phyloP scores from a whole-genome alignment of 179 eudicot genomes.

The Spinacia oleracea region DNA sequence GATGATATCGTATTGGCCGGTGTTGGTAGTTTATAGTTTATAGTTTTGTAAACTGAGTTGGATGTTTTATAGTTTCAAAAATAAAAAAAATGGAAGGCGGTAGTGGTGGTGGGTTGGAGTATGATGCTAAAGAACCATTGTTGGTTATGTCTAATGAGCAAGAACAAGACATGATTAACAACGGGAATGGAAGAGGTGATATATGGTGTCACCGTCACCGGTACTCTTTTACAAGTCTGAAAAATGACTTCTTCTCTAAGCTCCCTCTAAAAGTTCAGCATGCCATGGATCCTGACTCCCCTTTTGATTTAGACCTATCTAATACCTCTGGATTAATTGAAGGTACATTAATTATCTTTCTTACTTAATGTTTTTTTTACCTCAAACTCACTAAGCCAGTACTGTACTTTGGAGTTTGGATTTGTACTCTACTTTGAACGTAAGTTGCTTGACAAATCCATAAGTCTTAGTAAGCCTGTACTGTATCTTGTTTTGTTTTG shows the following conservation, averaged over 20 bases:
- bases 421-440: neutral
- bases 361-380: neutral
- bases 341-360: slow-evolving; percentile 44
- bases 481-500: neutral
- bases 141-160: slow-evolving; percentile 15
- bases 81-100: slow-evolving; percentile 25
- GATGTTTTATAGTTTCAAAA: too few relatives aligned
- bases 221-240: slow-evolving; percentile 42
- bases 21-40: neutral
- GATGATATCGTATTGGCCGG: neutral
- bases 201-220: slow-evolving; percentile 15
- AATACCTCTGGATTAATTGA: slow-evolving; percentile 49
- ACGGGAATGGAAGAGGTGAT: slow-evolving; percentile 18
- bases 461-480: too few relatives aligned
- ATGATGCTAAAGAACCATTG: slow-evolving; percentile 34
- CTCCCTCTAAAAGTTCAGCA: slow-evolving; percentile 63
- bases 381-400: too few relatives aligned
- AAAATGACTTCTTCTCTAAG: slow-evolving; percentile 60
- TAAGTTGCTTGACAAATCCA: neutral
- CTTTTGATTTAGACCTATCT: slow-evolving; percentile 58
- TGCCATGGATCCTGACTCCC: slow-evolving; percentile 69
- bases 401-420: neutral
- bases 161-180: slow-evolving; percentile 14
- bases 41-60: neutral
- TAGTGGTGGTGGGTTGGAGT: slow-evolving; percentile 18